A percentile compares a stretch with the other conserved stretches of the same genome.
Conservation (phyloP, 148 eudicot genomes). For the Vaccinium vitisidaea region DNA sequence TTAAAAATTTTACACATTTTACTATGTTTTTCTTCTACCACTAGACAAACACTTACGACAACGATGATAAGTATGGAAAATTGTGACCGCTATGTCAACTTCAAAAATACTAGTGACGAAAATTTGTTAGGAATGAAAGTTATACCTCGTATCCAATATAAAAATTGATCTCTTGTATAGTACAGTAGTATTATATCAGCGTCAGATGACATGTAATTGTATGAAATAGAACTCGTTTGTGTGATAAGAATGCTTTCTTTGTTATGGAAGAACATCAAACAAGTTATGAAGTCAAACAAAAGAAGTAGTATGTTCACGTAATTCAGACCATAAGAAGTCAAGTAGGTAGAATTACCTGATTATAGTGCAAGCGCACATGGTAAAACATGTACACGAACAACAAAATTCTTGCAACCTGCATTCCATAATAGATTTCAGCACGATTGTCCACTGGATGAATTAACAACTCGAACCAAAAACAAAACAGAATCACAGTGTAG, state of each 20-base stretch:
- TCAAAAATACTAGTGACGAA: background rate
- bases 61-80: background rate
- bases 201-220: background rate
- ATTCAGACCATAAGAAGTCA: background rate
- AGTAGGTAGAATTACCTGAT: slow-evolving; percentile 56
- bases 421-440: slow-evolving; percentile 18
- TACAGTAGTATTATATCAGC: background rate
- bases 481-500: background rate
- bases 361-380: slow-evolving; percentile 83
- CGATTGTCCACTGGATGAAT: background rate
- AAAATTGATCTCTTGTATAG: background rate
- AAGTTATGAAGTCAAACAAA: background rate
- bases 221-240: background rate
- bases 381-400: slow-evolving; percentile 94
- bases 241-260: background rate
- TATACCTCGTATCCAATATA: background rate
- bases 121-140: background rate
- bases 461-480: background rate
- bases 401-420: slow-evolving; percentile 98
- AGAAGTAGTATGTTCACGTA: background rate
- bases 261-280: background rate
- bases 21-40: background rate
- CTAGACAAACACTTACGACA: background rate
- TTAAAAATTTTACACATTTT: background rate
- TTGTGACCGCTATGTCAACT: background rate